Conservation (phyloP, 768 basidiomycete species). For the Tubosaeta sp. region DNA sequence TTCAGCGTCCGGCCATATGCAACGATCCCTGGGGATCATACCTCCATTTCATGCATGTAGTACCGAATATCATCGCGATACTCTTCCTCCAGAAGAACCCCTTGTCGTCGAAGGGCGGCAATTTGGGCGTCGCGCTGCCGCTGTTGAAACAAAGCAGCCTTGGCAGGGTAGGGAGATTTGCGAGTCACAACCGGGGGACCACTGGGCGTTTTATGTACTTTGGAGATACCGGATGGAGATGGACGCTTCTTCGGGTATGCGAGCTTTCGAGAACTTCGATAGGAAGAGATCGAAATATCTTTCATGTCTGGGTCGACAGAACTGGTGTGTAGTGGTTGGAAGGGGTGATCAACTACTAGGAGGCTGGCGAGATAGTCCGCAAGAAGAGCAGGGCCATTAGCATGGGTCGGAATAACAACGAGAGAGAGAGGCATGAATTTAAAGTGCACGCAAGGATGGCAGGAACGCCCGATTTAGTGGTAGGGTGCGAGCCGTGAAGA, state of each 20-base stretch:
- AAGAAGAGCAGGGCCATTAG: constrained; percentile 20
- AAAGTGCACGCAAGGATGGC: constrained; percentile 1
- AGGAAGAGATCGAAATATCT: constrained; percentile 59
- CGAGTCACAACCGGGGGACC: constrained; percentile 45
- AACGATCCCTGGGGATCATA: constrained; percentile 38
- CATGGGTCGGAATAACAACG: constrained; percentile 5
- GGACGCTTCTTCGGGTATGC: constrained; percentile 85
- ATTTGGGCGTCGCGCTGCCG: constrained; percentile 69
- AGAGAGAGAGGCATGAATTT: constrained; percentile 5
- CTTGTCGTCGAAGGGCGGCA: constrained; percentile 63
- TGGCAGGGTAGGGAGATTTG: constrained; percentile 64
- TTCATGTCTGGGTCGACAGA: constrained; percentile 56
- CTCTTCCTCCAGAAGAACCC: constrained; percentile 87
- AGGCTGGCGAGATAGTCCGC: constrained; percentile 32
- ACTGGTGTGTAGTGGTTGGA: constrained; percentile 36
- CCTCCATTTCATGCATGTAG: constrained; percentile 99
- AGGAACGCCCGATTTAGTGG: neutral
- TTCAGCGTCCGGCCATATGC: constrained; percentile 6
- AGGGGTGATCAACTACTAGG: constrained; percentile 41
- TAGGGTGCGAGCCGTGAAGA: neutral
- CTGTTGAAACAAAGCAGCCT: constrained; percentile 55
- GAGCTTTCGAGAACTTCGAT: constrained; percentile 56
- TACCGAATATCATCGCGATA: constrained; percentile 88
- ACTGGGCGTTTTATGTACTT: constrained; percentile 55
- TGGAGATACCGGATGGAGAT: constrained; percentile 73